Evolutionary conservation across 495 filamentous ascomycete species (phyloP), one percentile per base, ranked within the genome.

Genomic region (Trichoderma reesei): DNA sequence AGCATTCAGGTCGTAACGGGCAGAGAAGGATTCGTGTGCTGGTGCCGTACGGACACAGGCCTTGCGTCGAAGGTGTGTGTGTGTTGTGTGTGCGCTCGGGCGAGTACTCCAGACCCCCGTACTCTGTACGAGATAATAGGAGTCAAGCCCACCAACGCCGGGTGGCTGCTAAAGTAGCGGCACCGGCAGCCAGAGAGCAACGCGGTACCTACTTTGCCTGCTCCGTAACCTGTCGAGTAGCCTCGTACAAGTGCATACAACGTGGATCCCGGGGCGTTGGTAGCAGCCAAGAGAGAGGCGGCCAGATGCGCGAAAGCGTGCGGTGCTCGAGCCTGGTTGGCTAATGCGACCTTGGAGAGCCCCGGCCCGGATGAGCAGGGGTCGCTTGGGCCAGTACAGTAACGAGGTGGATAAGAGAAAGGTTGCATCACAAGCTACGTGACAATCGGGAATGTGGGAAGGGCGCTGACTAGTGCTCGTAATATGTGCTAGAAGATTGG

Each of bases 181-280:
- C 18, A 26, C 18, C 48, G 10, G 26, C 20, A 31, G 16, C 46
- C n/a, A n/a, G n/a, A 46, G 10, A 39, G 37, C 37, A 39, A 39
- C 37, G 10, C 37, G 37, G 37, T 39, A 39, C 37, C 37, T 39
- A 39, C 37, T 39, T 39, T 39, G 37, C 37, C n/a, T 39, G 37
- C 37, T 39, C 37, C 37, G 37, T 10, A 39, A 39, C 37, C 37
- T 39, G 4, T n/a, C n/a, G n/a, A 39, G 37, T 48, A 48, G 44
- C 44, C 44, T 48, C 44, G 31, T 56, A 31, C 51, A 31, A 56
- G 20, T 33, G 51, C 51, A 56, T 56, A 56, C 51, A 33, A 56
- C 51, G 51, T 56, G 51, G 51, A 56, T 56, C 51, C 51, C 51
- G 51, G 44, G 51, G 51, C 51, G 51, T 56, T 56, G 51, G 51